Evolutionary conservation across 148 eudicot species (phyloP), one percentile per base, ranked within the genome.

Genomic region (Chenopodium berlandieri): DNA sequence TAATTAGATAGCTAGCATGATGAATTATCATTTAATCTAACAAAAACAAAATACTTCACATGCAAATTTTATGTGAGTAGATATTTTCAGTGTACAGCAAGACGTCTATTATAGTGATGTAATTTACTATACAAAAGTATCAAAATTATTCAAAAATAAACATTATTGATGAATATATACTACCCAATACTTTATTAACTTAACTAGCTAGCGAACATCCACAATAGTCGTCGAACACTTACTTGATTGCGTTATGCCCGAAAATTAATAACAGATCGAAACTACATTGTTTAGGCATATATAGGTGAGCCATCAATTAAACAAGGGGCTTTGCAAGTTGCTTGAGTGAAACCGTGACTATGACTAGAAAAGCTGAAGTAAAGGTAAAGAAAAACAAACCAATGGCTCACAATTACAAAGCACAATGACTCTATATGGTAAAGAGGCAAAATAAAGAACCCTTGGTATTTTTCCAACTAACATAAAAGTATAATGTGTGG

Each of bases 401-500:
- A 83, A 78, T 73, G 85, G 85, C 73, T 78, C 68, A 73, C 78
- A 83, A 30, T 78, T 62, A 73, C 37, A 64, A 78, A 66, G 85
- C 62, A 83, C 73, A 78, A 65, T 62, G 37, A 50, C 46, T 14
- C 75, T 23, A 56, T 16, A 23, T 56, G 4, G 65, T 19, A 48
- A 50, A 78, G 22, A 77, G 47, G 71, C 50, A 60, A 58, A 71
- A 47, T 60, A 31, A 47, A 40, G 27, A 63, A n/a, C 10, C 10
- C 32, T 78, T 64, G 62, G 52, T 31, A 23, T 81, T 32, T 81
- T 74, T 74, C 34, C 62, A 65, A 75, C 9, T 17, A 54, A 50
- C 31, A 27, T 6, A 17, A 81, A 81, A 75, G 78, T 81, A 31
- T 25, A 64, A 47, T 75, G 66, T 48, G 73, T 4, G 74, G 74